Base-by-base conservation (phyloP, 208 protist genomes). In the Angomonas deanei region DNA sequence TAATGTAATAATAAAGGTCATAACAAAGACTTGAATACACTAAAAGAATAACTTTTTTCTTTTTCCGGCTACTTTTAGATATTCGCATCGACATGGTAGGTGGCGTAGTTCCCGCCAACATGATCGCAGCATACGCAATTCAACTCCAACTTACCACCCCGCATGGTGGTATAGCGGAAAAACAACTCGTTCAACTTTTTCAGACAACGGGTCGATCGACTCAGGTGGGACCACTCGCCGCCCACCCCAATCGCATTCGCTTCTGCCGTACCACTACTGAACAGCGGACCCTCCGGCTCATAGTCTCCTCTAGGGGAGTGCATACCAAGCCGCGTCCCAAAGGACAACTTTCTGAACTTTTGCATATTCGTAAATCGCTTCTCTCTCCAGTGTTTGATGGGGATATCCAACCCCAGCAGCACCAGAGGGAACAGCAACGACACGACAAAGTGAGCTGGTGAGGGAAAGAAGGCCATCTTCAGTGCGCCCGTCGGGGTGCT, bases 81-180 rank as follows among this genome's bases (percentile, higher is more conserved):
- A 24, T 70, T 80, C 0, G 72, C 68, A 30, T 42, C 71, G 11
- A 79, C 64, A 56, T 91, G 80, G 54, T 96, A 96, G 0, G 83
- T 80, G 1, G 89, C 89, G 64, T 90, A 93, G 72, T 93, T 91
- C 23, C 90, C 86, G 13, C 86, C 90, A 33, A 93, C 82, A 60
- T 96, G 90, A 61, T 96, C 86, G 61, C 90, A 96, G 66, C 90
- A 96, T 13, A 93, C 90, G 36, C 90, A 96, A 55, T 96, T 93
- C 24, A 93, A 66, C 62, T 96, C 86, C 30, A 93, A 61, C 72
- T 86, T 84, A 0, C 89, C 86, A 15, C 76, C 57, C 1, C 73
- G 82, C 75, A 90, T 84, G 21, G 79, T 86, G 0, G 80, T 85
- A 48, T 86, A 95, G 24, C 84, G 85, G 52, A 86, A 95, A 31